These are phyloP conservation scores for Penicillium paradoxum DNA, from an alignment of 495 filamentous ascomycete genomes.

Conservation along the genomic window DNA sequence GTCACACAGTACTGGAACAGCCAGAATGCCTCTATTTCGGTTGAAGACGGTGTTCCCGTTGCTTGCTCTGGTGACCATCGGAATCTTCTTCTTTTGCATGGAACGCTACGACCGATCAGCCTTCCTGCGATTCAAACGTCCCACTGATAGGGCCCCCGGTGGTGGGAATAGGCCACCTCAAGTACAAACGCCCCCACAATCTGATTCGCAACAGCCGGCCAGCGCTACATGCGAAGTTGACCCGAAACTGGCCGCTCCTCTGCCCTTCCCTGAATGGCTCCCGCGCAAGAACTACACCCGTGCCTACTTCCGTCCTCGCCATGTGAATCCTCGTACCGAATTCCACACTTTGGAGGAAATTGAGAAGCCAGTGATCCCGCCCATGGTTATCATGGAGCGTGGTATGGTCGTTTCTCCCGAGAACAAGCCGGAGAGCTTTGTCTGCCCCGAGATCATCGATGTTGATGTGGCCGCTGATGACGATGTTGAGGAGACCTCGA, in stretches of 20 bases:
- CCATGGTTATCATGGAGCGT: constrained; percentile 44
- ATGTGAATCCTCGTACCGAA: constrained; percentile 35
- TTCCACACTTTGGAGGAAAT: constrained; percentile 42
- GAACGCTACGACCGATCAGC: constrained; percentile 43
- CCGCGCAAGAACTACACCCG: constrained; percentile 48
- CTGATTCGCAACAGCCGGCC: constrained; percentile 10
- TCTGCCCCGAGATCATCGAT: constrained; percentile 45
- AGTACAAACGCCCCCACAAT: constrained; percentile 19
- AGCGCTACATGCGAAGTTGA: constrained; percentile 33
- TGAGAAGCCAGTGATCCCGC: constrained; percentile 39
- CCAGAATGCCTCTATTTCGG: constrained; percentile 44
- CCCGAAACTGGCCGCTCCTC: constrained; percentile 32
- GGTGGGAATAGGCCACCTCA: constrained; percentile 10
- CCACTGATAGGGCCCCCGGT: constrained; percentile 27
- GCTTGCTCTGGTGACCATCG: constrained; percentile 41
- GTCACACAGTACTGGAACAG: constrained; percentile 17
- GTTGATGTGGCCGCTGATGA: constrained; percentile 41
- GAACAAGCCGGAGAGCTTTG: constrained; percentile 30
- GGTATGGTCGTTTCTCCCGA: constrained; percentile 41
- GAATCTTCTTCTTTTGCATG: constrained; percentile 44
- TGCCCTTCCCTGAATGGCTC: constrained; percentile 44
- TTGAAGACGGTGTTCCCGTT: constrained; percentile 44
- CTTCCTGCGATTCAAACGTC: constrained; percentile 39
- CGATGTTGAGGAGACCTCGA: constrained; percentile 46
- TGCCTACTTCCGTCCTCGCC: constrained; percentile 42